Percentiles rank a stretch among this genome's conserved stretches.
phyloP scores from a whole-genome alignment of 352 stramenopile species.

The Phytophthora colocasiae region DNA sequence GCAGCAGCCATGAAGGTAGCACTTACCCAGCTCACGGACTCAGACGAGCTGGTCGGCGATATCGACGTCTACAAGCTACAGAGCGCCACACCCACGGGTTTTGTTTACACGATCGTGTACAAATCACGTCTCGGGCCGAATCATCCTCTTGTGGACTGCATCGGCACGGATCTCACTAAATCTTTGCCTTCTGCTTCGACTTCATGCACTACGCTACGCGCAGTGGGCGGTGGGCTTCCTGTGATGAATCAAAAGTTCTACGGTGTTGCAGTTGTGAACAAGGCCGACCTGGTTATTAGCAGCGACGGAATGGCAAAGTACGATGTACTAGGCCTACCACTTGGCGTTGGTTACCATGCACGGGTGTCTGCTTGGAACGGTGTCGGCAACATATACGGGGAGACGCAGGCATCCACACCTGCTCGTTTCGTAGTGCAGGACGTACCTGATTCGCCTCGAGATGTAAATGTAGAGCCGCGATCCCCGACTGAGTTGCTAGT shows the following conservation, averaged over 20 bases:
- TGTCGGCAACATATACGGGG: conserved; percentile 87
- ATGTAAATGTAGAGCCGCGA: conserved; percentile 52
- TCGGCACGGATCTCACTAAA: conserved; percentile 53
- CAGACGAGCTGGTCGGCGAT: conserved; percentile 26
- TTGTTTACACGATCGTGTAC: conserved; percentile 77
- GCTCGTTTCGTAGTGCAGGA: conserved; percentile 55
- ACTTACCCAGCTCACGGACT: conserved; percentile 58
- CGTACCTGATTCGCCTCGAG: conserved; percentile 48
- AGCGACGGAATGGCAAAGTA: conserved; percentile 35
- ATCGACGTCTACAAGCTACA: conserved; percentile 69
- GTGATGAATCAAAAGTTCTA: conserved; percentile 83
- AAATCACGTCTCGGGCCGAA: conserved; percentile 62
- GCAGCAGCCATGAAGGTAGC: conserved; percentile 54
- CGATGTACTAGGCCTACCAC: conserved; percentile 35
- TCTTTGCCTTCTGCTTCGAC: conserved; percentile 40
- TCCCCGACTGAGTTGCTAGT: conserved; percentile 46
- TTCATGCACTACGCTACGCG: conserved; percentile 43
- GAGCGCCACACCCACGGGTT: conserved; percentile 43
- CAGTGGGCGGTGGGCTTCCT: conserved; percentile 58
- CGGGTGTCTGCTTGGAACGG: conserved; percentile 95
- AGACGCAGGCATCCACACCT: conserved; percentile 81
- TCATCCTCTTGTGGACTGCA: conserved; percentile 61
- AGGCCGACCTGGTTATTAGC: conserved; percentile 33
- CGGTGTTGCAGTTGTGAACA: conserved; percentile 59
- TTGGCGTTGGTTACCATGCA: conserved; percentile 82